Base-by-base conservation (phyloP, 75 land plant species). In the Isoetes taiwanensis region DNA sequence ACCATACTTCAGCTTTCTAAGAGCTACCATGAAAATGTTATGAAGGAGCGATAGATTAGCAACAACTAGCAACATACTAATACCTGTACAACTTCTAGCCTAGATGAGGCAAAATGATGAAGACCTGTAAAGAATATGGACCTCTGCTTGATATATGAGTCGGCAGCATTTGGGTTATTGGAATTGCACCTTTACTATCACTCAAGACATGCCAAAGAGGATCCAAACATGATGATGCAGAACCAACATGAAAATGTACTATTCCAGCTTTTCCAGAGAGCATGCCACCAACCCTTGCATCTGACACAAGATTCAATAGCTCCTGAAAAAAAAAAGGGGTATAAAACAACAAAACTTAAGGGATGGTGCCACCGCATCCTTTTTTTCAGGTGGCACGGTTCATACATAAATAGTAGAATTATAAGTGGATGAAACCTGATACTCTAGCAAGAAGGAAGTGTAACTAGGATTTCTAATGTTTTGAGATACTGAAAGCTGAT, bases 251-350 rank as follows among this genome's bases (percentile, higher is more conserved):
- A 46, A 66, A 59, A 33, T 66, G 69, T 5, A 66, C 69, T 2
- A 66, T 30, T 4, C 69, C 69, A 14, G 65, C 69, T 46, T 66
- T 66, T 16, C 69, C 69, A 2, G 69, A 66, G 24, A 66, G 64
- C 69, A 66, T 66, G 8, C 69, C 69, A 12, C 69, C 69, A 27
- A 66, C 69, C 19, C 69, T 43, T 1, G 69, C 69, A 48, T 66
- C 69, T 9, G 69, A 61, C 11, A 66, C 69, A 24, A 66, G 41
- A 14, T 34, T 16, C 30, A 66, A 27, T 0, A 66, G 64, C 64
- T 66, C 69, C 69, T 66, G 69, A 14, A 23, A 28, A n/a, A n/a
- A n/a, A n/a, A n/a, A n/a, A n/a, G n/a, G n/a, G n/a, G n/a, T n/a
- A n/a, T n/a, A n/a, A n/a, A n/a, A n/a, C n/a, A n/a, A n/a, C n/a